These are phyloP conservation scores for Moelleriella libera DNA, from an alignment of 2,329 filamentous ascomycete genomes.

Conservation along the genomic window DNA sequence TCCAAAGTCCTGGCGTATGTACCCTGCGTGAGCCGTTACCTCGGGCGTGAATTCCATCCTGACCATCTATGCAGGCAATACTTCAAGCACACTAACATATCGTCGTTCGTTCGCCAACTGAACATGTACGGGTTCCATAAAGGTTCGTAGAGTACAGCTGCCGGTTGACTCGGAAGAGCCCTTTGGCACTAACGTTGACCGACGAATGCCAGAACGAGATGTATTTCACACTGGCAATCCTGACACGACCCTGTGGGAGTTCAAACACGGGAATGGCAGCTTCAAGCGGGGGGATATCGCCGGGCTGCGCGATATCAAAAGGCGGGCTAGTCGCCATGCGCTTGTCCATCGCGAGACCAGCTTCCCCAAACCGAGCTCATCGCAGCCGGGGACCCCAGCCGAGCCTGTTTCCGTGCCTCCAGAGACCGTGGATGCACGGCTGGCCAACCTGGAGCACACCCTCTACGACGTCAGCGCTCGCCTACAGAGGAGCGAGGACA, in stretches of 20 bases:
- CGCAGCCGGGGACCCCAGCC: constrained; percentile 72
- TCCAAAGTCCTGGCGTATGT: constrained; percentile 94
- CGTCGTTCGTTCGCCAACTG: constrained; percentile 90
- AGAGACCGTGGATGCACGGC: constrained; percentile 63
- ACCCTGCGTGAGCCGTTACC: neutral
- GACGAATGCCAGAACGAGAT: constrained; percentile 60
- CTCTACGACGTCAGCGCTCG: constrained; percentile 68
- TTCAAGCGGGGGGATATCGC: constrained; percentile 92
- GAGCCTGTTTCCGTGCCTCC: constrained; percentile 59
- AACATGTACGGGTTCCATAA: constrained; percentile 99
- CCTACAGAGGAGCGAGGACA: constrained; percentile 72
- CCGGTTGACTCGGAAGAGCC: neutral
- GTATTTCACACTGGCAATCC: constrained; percentile 93
- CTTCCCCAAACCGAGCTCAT: constrained; percentile 57
- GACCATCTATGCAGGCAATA: constrained; percentile 57
- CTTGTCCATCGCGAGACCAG: constrained; percentile 88
- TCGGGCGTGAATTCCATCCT: neutral
- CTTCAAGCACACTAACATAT: constrained; percentile 99
- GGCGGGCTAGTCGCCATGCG: constrained; percentile 81
- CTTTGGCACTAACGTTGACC: neutral
- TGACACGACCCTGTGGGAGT: constrained; percentile 93
- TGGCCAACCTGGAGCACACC: constrained; percentile 65
- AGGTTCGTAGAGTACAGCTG: constrained; percentile 39
- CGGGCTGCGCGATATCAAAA: constrained; percentile 87
- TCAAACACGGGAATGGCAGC: constrained; percentile 93